Evolutionary conservation across 257 asterid genomes (phyloP), one percentile per base, ranked within the genome.

Genomic region (Capsicum rhomboideum): DNA sequence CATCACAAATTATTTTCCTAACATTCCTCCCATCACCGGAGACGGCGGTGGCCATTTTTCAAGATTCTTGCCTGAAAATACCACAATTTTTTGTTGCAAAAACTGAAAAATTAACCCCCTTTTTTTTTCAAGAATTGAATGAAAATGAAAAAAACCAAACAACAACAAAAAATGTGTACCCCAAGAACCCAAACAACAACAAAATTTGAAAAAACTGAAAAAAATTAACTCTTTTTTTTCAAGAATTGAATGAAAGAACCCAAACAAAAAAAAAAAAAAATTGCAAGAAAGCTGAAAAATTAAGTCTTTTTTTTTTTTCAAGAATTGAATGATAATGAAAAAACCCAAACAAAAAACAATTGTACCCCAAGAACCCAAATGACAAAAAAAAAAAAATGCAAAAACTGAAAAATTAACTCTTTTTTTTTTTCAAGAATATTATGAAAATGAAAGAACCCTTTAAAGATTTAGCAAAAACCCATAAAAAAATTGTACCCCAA

Each of bases 1-100:
- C 98, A 81, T 95, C 97, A 85, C 87, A 93, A 13, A 92, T 4
- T 49, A 91, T 84, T 56, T 93, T 94, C 74, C 87, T 90, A 58
- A 72, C 78, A 86, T 85, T 88, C 90, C 95, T 91, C 84, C 56
- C 90, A 34, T 93, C 89, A 26, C 90, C 87, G 87, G 89, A 89
- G 26, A 84, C 80, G 8, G 63, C 26, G 20, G 4, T 75, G 40
- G 23, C 21, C 81, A 77, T 77, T 74, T 23, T 46, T 46, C 49
- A 13, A 46, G 14, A 74, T 72, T 74, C 21, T 74, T 46, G 80
- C 21, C 20, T 21, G 34, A 59, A 59, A n/a, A 12, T 21, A n/a
- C n/a, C n/a, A n/a, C n/a, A n/a, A n/a, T n/a, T n/a, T n/a, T n/a
- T n/a, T n/a, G n/a, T n/a, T n/a, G n/a, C n/a, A n/a, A n/a, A n/a